Evolutionary conservation across 139 green algal genomes (phyloP).

Genomic region (Tetratostichococcus sp.): DNA sequence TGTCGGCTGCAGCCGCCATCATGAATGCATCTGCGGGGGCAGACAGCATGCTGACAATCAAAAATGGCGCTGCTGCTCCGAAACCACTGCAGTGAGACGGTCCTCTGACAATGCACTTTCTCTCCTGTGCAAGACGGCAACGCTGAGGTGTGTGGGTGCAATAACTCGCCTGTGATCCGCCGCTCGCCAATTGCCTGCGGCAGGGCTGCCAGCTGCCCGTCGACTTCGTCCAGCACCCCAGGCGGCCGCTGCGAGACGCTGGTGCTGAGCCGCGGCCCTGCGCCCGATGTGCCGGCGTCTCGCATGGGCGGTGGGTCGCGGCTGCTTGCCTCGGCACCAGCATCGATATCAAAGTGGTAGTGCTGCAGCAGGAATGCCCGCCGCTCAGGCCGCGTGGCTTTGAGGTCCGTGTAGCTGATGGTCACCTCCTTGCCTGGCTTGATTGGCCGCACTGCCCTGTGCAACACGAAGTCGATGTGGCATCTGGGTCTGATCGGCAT

Average conservation of each 20-base stretch:
- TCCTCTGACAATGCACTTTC: too few species aligned
- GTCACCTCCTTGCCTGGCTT: slow-evolving; percentile 56
- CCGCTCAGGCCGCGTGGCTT: slow-evolving; percentile 52
- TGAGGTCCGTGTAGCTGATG: slow-evolving; percentile 73
- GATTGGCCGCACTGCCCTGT: slow-evolving; percentile 49
- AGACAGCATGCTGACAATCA: not conserved
- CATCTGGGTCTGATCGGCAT: too few species aligned
- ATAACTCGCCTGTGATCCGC: not conserved
- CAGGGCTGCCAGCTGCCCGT: not conserved
- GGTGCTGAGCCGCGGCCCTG: not conserved
- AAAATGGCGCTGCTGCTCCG: too few species aligned
- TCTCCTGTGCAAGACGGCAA: too few species aligned
- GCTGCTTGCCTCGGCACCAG: not conserved
- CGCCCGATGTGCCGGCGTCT: not conserved
- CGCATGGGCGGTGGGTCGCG: not conserved
- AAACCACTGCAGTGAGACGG: too few species aligned
- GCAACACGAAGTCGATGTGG: too few species aligned
- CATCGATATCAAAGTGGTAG: slow-evolving; percentile 71
- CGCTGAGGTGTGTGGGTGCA: too few species aligned
- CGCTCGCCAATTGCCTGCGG: not conserved
- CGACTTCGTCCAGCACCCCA: not conserved
- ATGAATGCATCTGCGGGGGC: not conserved
- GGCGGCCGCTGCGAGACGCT: not conserved
- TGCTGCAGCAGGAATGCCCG: slow-evolving; percentile 38
- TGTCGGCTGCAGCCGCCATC: not conserved